Base-by-base conservation (phyloP, 2,329 filamentous ascomycete species). In the Cladosporium sp. region DNA sequence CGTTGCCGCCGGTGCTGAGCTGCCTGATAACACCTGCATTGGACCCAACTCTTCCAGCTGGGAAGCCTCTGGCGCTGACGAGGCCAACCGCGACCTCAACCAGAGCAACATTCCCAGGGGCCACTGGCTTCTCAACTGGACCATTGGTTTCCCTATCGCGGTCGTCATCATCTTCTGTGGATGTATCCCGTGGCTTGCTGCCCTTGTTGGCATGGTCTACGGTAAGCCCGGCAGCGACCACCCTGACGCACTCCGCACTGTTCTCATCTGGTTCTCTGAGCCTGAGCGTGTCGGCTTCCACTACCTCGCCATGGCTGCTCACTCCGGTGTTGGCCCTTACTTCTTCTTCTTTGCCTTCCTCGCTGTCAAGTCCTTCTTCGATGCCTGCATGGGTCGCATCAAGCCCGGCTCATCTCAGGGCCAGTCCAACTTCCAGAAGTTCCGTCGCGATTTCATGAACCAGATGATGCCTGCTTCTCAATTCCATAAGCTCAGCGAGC, bases 21-120 rank as follows among this genome's bases (percentile, higher is more conserved):
- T 87, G 1, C 83, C 84, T 0, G 78, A 81, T 5, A 76, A 81
- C 65, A 81, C 81, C 2, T 86, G 82, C 73, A 82, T 87, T 28
- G 85, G 85, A 0, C 79, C 83, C 8, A 86, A 86, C 72, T 85
- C 84, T 0, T 86, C 84, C 0, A 86, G 83, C 70, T 86, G 84
- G 83, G 85, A 87, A 69, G 73, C 81, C 26, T 71, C 79, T 25
- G 82, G 84, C 66, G 76, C 78, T 13, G 71, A 74, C 58, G 82
- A 85, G 68, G 72, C 76, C 6, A 83, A 84, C 73, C 80, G 82
- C 16, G 78, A 83, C 49, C 74, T 83, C 0, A 75, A 78, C 3
- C 67, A 77, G 0, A 75, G 72, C 62, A 76, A 75, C 30, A 75
- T 77, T 1, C 79, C 81, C 36, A 72, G 77, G 54, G 74, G 82